Evolutionary conservation across 1,284 basidiomycete species (phyloP).

Genomic region (Cystobasidiaceae sp.): DNA sequence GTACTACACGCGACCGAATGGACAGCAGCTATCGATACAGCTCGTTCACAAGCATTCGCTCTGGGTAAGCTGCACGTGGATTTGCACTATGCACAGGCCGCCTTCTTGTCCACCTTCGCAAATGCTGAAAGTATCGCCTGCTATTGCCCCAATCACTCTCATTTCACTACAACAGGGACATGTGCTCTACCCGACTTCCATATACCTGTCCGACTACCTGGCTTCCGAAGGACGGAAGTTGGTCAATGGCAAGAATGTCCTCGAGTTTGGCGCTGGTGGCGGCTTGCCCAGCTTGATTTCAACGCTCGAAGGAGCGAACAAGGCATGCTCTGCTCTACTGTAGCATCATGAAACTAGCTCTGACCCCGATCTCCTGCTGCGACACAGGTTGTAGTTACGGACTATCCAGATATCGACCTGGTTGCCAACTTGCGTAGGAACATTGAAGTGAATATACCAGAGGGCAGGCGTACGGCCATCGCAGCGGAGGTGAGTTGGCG

Average conservation of each 20-base stretch:
- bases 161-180: slow-evolving; percentile 34
- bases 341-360: no score
- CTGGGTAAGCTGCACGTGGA: slow-evolving; percentile 34
- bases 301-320: slow-evolving; percentile 60
- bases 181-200: slow-evolving; percentile 46
- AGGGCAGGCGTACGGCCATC: neutral
- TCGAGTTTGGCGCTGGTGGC: slow-evolving; percentile 91
- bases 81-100: neutral
- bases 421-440: slow-evolving; percentile 73
- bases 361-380: neutral
- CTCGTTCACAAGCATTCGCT: slow-evolving; percentile 41
- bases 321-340: no score
- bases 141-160: no score
- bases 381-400: slow-evolving; percentile 82
- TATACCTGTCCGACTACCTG: slow-evolving; percentile 46
- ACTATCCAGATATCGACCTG: slow-evolving; percentile 81
- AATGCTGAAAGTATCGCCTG: neutral
- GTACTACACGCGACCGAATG: slow-evolving; percentile 30
- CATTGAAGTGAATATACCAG: slow-evolving; percentile 54
- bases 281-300: slow-evolving; percentile 76
- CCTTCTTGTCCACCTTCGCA: neutral
- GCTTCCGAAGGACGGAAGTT: slow-evolving; percentile 49
- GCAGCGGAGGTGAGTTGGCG: slow-evolving; percentile 4
- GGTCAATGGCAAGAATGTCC: slow-evolving; percentile 53
- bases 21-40: slow-evolving; percentile 33